Evolutionary conservation across 2,329 filamentous ascomycete species (phyloP).

Genomic region (Colletotrichum tropicicola): DNA sequence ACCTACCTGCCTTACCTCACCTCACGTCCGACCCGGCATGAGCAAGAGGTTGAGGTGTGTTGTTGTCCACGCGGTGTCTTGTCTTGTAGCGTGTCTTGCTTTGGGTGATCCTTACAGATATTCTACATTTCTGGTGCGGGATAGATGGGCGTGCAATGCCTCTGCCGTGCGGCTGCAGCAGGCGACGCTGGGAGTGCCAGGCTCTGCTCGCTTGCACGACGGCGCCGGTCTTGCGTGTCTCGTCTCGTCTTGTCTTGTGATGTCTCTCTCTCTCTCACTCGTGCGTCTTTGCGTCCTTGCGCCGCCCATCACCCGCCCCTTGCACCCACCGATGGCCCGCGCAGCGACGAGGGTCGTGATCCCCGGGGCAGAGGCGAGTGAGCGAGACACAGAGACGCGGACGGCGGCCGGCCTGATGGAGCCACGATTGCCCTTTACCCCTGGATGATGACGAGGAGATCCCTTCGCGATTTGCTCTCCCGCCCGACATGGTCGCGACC

Average conservation of each 20-base stretch:
- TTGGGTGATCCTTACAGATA: slow-evolving; percentile 15
- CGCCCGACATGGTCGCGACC: not conserved
- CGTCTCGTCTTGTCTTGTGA: slow-evolving; percentile 13
- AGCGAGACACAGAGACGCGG: not conserved
- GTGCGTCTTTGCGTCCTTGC: not conserved
- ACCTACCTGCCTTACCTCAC: no score
- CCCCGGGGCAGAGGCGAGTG: not conserved
- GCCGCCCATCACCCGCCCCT: not conserved
- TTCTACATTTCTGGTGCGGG: slow-evolving; percentile 7
- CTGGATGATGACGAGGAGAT: slow-evolving; percentile 18
- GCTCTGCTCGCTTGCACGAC: slow-evolving; percentile 13
- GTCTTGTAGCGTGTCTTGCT: slow-evolving; percentile 11
- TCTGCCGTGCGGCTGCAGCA: not conserved
- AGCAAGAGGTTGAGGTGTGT: no score
- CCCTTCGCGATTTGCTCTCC: slow-evolving; percentile 18
- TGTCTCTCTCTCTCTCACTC: slow-evolving; percentile 11
- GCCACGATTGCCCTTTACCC: slow-evolving; percentile 5
- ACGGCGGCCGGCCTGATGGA: slow-evolving; percentile 2
- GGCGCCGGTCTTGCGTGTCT: not conserved
- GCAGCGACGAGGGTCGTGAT: no score
- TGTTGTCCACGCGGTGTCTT: slow-evolving; percentile 6
- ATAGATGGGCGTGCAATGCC: not conserved
- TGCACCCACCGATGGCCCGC: no score
- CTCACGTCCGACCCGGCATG: no score
- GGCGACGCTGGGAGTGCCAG: no score